Evolutionary conservation across 805 yeast species (phyloP).

Genomic region (Wickerhamiella hasegawae): DNA sequence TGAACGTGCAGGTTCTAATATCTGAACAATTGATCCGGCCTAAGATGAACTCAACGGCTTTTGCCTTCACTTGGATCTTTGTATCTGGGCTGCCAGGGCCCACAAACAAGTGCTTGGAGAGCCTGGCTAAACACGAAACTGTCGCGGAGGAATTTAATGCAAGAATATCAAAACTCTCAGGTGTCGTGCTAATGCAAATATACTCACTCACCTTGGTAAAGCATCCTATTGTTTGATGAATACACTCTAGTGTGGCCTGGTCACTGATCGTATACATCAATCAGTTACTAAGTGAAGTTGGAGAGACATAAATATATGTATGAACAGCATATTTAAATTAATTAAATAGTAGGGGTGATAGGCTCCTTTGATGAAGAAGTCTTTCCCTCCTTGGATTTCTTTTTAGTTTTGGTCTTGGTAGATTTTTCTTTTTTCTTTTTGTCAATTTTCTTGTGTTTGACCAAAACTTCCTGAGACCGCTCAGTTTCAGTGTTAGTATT

Average conservation of each 20-base stretch:
- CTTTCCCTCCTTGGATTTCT: not conserved
- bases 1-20: constrained; percentile 3
- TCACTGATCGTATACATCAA: constrained; percentile 2
- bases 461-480: constrained; percentile 15
- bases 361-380: not conserved
- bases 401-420: not conserved
- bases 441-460: constrained; percentile 18
- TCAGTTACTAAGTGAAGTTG: too few species aligned
- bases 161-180: not conserved
- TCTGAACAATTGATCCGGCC: constrained; percentile 4
- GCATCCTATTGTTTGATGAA: constrained; percentile 1
- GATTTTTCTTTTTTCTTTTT: constrained; percentile 11
- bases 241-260: not conserved
- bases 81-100: not conserved
- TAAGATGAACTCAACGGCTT: constrained; percentile 9
- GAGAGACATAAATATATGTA: too few species aligned
- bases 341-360: too few species aligned
- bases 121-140: not conserved
- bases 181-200: not conserved
- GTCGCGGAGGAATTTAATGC: constrained; percentile 1
- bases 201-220: constrained; percentile 1
- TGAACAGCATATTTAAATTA: too few species aligned
- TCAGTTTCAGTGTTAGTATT: constrained; percentile 3
- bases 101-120: not conserved
- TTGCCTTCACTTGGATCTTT: constrained; percentile 7